Evolutionary conservation across 2,329 filamentous ascomycete species (phyloP), one percentile per base, ranked within the genome.

Genomic region (Fonsecaea multimorphosa): DNA sequence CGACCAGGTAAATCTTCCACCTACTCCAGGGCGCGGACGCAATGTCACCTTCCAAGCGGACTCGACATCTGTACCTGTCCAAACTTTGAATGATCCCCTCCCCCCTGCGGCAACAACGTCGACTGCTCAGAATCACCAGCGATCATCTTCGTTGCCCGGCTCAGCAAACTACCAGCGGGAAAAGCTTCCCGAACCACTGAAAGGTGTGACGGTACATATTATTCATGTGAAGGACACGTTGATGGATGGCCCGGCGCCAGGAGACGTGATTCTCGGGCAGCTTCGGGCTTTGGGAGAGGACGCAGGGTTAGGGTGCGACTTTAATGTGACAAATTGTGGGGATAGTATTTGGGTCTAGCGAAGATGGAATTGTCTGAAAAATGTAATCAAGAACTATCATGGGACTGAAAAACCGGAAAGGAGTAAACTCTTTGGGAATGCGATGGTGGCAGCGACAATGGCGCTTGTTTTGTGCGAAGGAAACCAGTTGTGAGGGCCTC

Each of bases 181-280:
- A 22, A 69, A 61, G 51, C 55, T 69, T 7, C 31, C 66, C 19
- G 61, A 70, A 46, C 71, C 71, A 6, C 82, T 99, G 3, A 81
- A 83, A 59, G 93, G 92, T 0, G 76, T 98, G 31, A 90, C 88
- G 68, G 82, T 99, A 1, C 88, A 97, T 57, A 87, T 98, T 62
- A 98, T 98, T 40, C 95, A 99, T 75, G 86, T 98, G 74, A 99
- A 99, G 76, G 94, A 98, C 70, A 89, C 86, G 24, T 80, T 97
- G 62, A 82, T 84, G 8, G 93, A 97, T 74, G 91, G 87, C 0
- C 86, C 86, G 29, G 76, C 80, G 55, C 87, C 85, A 1, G 85
- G 82, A 38, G 87, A 91, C 2, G 84, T 79, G 1, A 96, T 98
- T 38, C 73, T 95, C 24, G 74, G 81, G 66, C 87, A 97, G 76